A percentile compares a stretch with the other conserved stretches of the same genome.
Evolutionary conservation across 2,329 filamentous ascomycete genomes (phyloP).

Genomic region (Colletotrichum cereale): DNA sequence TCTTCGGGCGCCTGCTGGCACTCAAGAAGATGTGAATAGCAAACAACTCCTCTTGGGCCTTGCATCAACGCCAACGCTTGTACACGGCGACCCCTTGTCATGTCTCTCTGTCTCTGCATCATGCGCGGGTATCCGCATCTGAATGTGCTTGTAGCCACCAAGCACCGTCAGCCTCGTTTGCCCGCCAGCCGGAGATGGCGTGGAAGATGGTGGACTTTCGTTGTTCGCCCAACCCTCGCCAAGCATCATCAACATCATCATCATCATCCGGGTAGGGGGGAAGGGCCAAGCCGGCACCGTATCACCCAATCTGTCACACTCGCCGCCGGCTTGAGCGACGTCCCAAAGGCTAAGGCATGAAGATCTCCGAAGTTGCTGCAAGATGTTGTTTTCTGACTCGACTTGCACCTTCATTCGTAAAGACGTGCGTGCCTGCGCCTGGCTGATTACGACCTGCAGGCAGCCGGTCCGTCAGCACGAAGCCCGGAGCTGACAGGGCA

Average conservation of each 20-base stretch:
- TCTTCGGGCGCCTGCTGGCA: constrained; percentile 17
- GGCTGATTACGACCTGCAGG: constrained; percentile 7
- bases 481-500: constrained; percentile 19
- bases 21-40: constrained; percentile 5
- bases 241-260: constrained; percentile 18
- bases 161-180: neutral
- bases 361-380: constrained; percentile 29
- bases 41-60: neutral
- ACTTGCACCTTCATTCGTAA: constrained; percentile 8
- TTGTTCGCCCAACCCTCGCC: constrained; percentile 13
- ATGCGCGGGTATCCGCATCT: neutral
- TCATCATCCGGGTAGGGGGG: constrained; percentile 1
- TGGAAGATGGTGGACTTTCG: constrained; percentile 13
- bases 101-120: constrained; percentile 17
- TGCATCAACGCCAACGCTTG: neutral
- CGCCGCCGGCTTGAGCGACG: constrained; percentile 24
- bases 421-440: neutral
- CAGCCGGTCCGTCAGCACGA: constrained; percentile 18
- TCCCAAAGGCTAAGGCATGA: constrained; percentile 16
- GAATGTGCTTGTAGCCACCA: constrained; percentile 4
- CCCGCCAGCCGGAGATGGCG: neutral
- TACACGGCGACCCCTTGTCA: neutral
- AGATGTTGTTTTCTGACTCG: constrained; percentile 24
- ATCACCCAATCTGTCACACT: constrained; percentile 21
- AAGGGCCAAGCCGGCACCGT: constrained; percentile 13